Evolutionary conservation across 331 rosid species (phyloP).

Genomic region (Arachis monticola): DNA sequence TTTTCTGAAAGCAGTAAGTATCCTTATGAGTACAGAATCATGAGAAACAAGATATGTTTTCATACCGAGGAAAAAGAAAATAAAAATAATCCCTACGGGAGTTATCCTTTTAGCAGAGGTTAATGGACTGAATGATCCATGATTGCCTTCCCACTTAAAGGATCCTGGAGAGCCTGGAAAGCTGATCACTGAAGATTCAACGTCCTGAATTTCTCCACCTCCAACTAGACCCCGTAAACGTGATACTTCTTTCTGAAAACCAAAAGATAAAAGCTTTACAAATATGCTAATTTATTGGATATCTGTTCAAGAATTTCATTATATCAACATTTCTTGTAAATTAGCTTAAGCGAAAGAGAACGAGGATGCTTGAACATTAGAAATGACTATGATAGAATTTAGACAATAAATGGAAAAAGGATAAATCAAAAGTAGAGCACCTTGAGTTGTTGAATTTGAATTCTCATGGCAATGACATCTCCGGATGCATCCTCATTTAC

Average conservation of each 20-base stretch:
- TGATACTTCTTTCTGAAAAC: conserved; percentile 81
- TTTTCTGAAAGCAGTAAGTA: conserved; percentile 56
- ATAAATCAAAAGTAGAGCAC: conserved; percentile 49
- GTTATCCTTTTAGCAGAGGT: conserved; percentile 62
- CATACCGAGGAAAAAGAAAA: conserved; percentile 13
- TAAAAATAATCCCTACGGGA: conserved; percentile 50
- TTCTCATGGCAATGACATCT: conserved; percentile 92
- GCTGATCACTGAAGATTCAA: conserved; percentile 56
- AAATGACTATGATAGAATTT: conserved; percentile 5
- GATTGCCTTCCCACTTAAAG: conserved; percentile 85
- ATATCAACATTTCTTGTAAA: neutral
- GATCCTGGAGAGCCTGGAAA: conserved; percentile 93
- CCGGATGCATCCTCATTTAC: conserved; percentile 97
- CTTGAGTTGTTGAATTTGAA: conserved; percentile 98
- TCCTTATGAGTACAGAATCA: conserved; percentile 25
- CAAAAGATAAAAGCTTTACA: neutral
- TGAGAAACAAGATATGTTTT: conserved; percentile 23
- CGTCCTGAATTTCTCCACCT: conserved; percentile 75
- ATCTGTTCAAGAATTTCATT: conserved; percentile 2
- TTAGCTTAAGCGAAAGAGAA: neutral
- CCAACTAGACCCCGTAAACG: conserved; percentile 64
- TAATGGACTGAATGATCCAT: conserved; percentile 85
- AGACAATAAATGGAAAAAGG: conserved; percentile 11
- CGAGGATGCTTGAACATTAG: neutral
- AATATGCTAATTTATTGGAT: conserved; percentile 6